Percentiles rank a stretch among this genome's conserved stretches.
These are phyloP conservation scores for Fusarium anguioides DNA, from an alignment of 2,329 filamentous ascomycete species.

Conservation along the genomic window DNA sequence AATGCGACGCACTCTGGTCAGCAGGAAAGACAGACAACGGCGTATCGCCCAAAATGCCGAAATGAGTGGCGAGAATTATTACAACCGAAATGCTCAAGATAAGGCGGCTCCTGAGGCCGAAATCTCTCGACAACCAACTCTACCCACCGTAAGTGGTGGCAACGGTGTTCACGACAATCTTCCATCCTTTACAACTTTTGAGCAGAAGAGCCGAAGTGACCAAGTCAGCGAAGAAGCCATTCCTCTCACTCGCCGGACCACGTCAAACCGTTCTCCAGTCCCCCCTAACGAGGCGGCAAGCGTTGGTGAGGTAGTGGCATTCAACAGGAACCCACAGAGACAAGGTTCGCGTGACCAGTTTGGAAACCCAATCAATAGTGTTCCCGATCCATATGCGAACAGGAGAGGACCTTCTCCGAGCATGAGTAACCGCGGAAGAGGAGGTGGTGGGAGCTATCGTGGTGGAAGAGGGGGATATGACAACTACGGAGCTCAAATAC, in stretches of 20 bases:
- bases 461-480: conserved; percentile 58
- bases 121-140: conserved; percentile 64
- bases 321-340: conserved; percentile 50
- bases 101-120: conserved; percentile 57
- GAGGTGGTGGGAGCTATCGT: conserved; percentile 58
- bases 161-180: conserved; percentile 62
- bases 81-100: conserved; percentile 73
- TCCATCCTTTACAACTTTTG: conserved; percentile 72
- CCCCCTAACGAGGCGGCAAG: conserved; percentile 55
- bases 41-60: conserved; percentile 93
- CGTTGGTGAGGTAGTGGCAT: conserved; percentile 49
- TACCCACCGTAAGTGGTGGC: conserved; percentile 67
- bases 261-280: conserved; percentile 67
- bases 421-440: conserved; percentile 66
- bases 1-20: conserved; percentile 92
- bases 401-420: conserved; percentile 60
- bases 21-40: conserved; percentile 91
- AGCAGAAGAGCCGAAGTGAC: conserved; percentile 72
- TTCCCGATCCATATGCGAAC: conserved; percentile 59
- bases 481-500: conserved; percentile 56
- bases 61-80: conserved; percentile 96
- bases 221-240: conserved; percentile 75
- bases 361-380: conserved; percentile 65
- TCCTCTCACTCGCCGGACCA: conserved; percentile 74
- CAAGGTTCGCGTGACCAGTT: conserved; percentile 70